These are phyloP conservation scores for Penicillium pancosmium DNA, from an alignment of 495 filamentous ascomycete genomes.

Conservation along the genomic window DNA sequence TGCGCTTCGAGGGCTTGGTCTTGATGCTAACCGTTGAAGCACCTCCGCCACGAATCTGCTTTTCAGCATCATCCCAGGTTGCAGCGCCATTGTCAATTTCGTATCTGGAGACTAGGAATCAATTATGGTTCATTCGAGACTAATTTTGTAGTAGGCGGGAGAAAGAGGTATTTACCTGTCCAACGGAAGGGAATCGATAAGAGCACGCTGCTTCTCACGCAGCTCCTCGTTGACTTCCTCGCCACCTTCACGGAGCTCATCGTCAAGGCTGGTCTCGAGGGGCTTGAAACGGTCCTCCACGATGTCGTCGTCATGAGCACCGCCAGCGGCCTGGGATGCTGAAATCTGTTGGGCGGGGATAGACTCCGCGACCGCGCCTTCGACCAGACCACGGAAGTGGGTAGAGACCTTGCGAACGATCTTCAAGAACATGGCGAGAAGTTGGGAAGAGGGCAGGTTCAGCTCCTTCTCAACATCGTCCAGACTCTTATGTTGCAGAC, in stretches of 20 bases:
- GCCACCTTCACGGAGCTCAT: constrained; percentile 84
- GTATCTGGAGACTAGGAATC: constrained; percentile 62
- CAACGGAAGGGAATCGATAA: constrained; percentile 87
- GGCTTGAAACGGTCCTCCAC: constrained; percentile 66
- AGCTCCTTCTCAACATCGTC: constrained; percentile 83
- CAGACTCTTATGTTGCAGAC: constrained; percentile 84
- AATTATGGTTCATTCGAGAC: constrained; percentile 46
- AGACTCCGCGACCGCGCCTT: constrained; percentile 68
- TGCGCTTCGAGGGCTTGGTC: constrained; percentile 72
- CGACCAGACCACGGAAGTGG: constrained; percentile 73
- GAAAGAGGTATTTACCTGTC: constrained; percentile 67
- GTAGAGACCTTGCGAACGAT: constrained; percentile 82
- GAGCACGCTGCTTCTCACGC: constrained; percentile 74
- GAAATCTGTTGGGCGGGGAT: constrained; percentile 61
- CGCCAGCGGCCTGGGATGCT: constrained; percentile 55
- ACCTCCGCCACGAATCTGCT: constrained; percentile 64
- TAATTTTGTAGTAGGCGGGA: constrained; percentile 1
- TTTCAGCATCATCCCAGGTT: constrained; percentile 84
- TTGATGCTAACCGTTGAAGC: constrained; percentile 84
- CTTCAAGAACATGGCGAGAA: constrained; percentile 96
- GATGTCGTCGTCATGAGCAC: constrained; percentile 62
- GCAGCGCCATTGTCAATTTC: constrained; percentile 72
- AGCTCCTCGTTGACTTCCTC: constrained; percentile 71
- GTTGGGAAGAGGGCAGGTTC: constrained; percentile 69
- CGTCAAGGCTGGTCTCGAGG: constrained; percentile 71